These are phyloP conservation scores for Solanum lycopersicoides DNA, from an alignment of 257 asterid genomes.

Conservation along the genomic window DNA sequence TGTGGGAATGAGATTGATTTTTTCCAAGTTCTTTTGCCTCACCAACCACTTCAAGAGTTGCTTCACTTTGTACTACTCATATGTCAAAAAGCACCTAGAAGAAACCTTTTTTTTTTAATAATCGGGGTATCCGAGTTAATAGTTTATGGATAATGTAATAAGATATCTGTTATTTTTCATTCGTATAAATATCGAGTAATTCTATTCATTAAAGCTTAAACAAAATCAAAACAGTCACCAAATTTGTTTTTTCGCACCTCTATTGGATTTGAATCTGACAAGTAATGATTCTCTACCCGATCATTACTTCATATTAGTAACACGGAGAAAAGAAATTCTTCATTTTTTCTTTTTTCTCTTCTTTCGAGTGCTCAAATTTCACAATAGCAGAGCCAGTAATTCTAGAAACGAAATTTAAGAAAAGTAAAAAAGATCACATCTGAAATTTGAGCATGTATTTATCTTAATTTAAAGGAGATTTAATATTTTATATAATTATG, in stretches of 20 bases:
- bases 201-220: background rate
- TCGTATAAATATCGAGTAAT: background rate
- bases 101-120: background rate
- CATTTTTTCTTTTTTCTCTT: background rate
- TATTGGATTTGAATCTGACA: background rate
- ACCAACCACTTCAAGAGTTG: slow-evolving; percentile 16
- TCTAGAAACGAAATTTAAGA: background rate
- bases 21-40: slow-evolving; percentile 1
- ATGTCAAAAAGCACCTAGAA: slow-evolving; percentile 13
- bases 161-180: background rate
- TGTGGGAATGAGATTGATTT: background rate
- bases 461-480: background rate
- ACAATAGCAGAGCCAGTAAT: no score
- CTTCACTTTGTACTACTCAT: background rate
- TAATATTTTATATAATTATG: background rate
- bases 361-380: slow-evolving; percentile 13
- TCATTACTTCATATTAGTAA: background rate
- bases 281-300: background rate
- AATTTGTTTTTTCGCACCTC: background rate
- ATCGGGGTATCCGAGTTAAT: background rate
- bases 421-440: background rate
- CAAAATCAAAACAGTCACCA: background rate
- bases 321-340: background rate
- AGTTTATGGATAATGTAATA: background rate
- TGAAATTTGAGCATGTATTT: background rate